Evolutionary conservation across 2,329 filamentous ascomycete species (phyloP).

Genomic region (Drechslera avenae): DNA sequence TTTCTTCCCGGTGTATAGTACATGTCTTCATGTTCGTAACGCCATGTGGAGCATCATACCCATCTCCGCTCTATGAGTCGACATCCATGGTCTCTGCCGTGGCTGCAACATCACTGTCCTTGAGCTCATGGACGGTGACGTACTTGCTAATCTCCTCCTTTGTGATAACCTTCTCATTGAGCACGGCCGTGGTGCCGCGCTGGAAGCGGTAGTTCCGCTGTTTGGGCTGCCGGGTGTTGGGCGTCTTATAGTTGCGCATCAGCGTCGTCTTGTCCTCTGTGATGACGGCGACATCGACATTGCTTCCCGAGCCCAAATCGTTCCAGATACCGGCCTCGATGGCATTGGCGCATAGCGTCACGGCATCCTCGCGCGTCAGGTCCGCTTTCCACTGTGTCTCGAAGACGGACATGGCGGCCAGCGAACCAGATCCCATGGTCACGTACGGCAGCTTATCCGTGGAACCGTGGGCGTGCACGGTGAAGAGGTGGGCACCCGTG

Average conservation of each 20-base stretch:
- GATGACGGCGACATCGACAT: conserved; percentile 96
- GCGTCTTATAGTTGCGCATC: conserved; percentile 89
- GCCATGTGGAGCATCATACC: conserved; percentile 12
- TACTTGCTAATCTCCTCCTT: conserved; percentile 94
- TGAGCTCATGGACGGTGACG: conserved; percentile 86
- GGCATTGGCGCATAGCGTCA: conserved; percentile 81
- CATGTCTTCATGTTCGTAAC: conserved; percentile 28
- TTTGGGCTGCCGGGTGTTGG: conserved; percentile 90
- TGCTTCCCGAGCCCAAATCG: conserved; percentile 94
- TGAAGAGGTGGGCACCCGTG: conserved; percentile 93
- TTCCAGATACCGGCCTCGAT: conserved; percentile 99
- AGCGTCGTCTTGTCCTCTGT: conserved; percentile 93
- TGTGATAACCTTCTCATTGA: conserved; percentile 95
- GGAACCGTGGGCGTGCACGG: conserved; percentile 95
- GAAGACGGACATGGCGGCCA: conserved; percentile 97
- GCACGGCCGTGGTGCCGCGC: conserved; percentile 89
- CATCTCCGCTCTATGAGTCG: conserved; percentile 50
- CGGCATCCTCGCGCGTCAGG: conserved; percentile 77
- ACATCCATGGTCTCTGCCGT: conserved; percentile 70
- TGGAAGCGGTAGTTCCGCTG: conserved; percentile 90
- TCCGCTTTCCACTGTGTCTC: conserved; percentile 91
- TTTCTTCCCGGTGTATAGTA: conserved; percentile 21
- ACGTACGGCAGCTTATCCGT: conserved; percentile 99
- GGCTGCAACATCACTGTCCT: conserved; percentile 66
- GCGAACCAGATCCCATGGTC: conserved; percentile 95